Percentiles rank a stretch among this genome's conserved stretches.
Conservation (phyloP, 2,329 filamentous ascomycete genomes). For the Diaporthe citri region DNA sequence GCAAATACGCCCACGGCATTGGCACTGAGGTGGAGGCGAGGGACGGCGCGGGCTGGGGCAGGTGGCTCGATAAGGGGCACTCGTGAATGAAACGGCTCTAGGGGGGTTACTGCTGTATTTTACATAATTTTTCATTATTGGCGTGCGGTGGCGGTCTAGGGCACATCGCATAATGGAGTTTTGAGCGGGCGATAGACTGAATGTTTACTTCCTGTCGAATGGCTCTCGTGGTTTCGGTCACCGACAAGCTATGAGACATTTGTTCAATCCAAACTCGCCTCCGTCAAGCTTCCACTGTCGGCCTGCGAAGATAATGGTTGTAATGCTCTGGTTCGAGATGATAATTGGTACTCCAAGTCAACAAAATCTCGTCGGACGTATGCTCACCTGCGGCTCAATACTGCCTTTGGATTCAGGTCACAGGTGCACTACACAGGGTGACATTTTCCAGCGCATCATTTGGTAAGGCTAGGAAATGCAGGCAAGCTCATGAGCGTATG, state of each 20-base stretch:
- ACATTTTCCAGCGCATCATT: not conserved
- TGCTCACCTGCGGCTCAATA: not conserved
- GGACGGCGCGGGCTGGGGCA: not conserved
- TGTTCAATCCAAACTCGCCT: not conserved
- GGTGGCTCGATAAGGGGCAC: slow-evolving; percentile 20
- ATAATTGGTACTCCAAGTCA: not conserved
- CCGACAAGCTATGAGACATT: not conserved
- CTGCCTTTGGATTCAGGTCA: not conserved
- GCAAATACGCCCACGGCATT: slow-evolving; percentile 72
- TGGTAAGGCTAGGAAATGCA: not conserved
- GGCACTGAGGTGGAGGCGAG: slow-evolving; percentile 61
- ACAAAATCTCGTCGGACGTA: not conserved
- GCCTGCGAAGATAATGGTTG: too few relatives aligned
- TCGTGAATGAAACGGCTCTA: not conserved
- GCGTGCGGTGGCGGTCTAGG: slow-evolving; percentile 7
- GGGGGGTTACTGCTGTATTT: not conserved
- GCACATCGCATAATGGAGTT: slow-evolving; percentile 18
- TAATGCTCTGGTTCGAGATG: not conserved
- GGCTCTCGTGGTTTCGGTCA: not conserved
- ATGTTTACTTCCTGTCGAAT: slow-evolving; percentile 1
- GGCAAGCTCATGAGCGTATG: too few relatives aligned
- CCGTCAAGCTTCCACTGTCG: too few relatives aligned
- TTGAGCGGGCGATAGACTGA: slow-evolving; percentile 25
- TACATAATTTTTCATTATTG: not conserved
- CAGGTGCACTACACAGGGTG: not conserved